Evolutionary conservation across 768 basidiomycete genomes (phyloP).

Genomic region (Podaxis rugospora): DNA sequence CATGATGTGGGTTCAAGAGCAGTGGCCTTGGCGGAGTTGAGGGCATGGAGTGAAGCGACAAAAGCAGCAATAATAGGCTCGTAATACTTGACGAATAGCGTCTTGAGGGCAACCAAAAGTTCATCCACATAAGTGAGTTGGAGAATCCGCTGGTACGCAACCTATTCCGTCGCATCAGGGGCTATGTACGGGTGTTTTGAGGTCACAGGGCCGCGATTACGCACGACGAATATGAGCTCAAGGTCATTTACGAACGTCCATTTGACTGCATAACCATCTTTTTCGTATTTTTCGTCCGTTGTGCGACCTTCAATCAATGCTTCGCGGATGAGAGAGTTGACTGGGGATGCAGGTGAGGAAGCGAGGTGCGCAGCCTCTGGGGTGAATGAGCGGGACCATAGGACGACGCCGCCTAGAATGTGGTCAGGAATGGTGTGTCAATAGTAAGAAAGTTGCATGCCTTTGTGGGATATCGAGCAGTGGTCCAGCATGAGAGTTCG

Average conservation of each 20-base stretch:
- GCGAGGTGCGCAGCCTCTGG: conserved; percentile 73
- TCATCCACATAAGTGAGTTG: conserved; percentile 93
- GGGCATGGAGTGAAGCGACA: conserved; percentile 74
- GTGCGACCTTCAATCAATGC: conserved; percentile 89
- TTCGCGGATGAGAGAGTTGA: conserved; percentile 85
- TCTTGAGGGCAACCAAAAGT: conserved; percentile 73
- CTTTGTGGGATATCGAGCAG: conserved; percentile 93
- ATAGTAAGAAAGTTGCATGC: conserved; percentile 28
- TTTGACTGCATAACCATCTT: conserved; percentile 89
- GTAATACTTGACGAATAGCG: conserved; percentile 83
- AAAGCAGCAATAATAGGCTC: conserved; percentile 81
- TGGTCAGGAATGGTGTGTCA: neutral
- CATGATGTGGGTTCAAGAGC: conserved; percentile 41
- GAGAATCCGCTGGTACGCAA: conserved; percentile 94
- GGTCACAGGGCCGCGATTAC: conserved; percentile 22
- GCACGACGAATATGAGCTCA: conserved; percentile 93
- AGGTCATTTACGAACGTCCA: conserved; percentile 96
- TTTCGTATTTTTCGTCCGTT: conserved; percentile 82
- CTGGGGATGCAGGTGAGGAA: conserved; percentile 70
- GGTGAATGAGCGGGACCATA: conserved; percentile 95
- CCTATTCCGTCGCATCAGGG: conserved; percentile 40
- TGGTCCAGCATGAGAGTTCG: conserved; percentile 75
- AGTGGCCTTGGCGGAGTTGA: conserved; percentile 40
- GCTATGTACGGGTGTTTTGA: neutral
- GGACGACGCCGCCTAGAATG: conserved; percentile 75